phyloP scores from a whole-genome alignment of 257 asterid genomes.

The Petunia axillaris region DNA sequence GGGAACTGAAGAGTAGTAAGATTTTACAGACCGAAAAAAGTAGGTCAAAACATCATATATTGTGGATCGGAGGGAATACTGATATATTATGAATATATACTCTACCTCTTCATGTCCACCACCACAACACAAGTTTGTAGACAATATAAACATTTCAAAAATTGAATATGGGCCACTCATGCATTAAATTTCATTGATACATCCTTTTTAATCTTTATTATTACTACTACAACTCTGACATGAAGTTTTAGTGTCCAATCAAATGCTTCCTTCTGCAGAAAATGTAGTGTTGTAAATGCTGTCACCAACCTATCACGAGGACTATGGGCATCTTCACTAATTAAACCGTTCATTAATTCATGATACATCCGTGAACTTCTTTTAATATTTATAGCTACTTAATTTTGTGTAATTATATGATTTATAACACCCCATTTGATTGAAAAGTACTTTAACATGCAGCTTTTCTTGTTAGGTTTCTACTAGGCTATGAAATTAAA shows the following conservation, averaged over 20 bases:
- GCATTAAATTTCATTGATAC: background rate
- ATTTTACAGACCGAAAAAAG: too few relatives aligned
- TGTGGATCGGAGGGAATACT: too few relatives aligned
- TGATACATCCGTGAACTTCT: background rate
- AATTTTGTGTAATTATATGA: background rate
- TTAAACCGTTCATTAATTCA: slow-evolving; percentile 18
- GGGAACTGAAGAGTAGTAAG: too few relatives aligned
- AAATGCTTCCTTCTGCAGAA: background rate
- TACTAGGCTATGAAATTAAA: background rate
- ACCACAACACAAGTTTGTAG: background rate
- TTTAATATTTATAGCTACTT: background rate
- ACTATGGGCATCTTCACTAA: background rate
- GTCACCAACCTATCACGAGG: slow-evolving; percentile 23
- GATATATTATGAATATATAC: too few relatives aligned
- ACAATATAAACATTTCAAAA: background rate
- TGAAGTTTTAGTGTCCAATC: slow-evolving; percentile 9
- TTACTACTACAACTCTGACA: background rate
- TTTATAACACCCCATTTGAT: background rate
- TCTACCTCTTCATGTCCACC: background rate
- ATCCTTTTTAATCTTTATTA: slow-evolving; percentile 14
- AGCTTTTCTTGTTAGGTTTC: background rate
- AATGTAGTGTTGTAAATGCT: slow-evolving; percentile 15
- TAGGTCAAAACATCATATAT: too few relatives aligned
- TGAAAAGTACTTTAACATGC: too few relatives aligned
- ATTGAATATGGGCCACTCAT: background rate